Conservation (phyloP, 257 asterid species). For the Osmanthus fragrans region DNA sequence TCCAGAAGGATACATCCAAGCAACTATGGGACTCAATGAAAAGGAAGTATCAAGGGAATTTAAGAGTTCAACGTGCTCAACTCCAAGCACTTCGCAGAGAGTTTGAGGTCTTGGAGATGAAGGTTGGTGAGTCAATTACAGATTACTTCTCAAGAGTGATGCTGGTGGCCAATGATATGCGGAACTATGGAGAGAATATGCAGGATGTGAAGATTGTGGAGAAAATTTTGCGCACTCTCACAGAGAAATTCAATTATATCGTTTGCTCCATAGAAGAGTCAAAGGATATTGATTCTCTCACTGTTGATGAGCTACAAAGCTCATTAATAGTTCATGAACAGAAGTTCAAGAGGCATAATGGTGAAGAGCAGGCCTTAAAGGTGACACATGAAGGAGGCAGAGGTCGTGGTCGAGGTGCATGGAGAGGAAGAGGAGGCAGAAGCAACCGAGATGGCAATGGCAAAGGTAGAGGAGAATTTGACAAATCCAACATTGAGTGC, state of each 20-base stretch:
- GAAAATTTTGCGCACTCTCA: not conserved
- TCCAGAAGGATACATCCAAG: not conserved
- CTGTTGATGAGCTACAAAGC: not conserved
- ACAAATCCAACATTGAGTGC: not conserved
- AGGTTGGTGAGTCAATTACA: not conserved
- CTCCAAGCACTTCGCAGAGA: conserved; percentile 1
- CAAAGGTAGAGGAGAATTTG: not conserved
- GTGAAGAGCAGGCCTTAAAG: not conserved
- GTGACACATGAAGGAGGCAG: not conserved
- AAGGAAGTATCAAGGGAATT: not conserved
- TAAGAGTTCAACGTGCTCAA: conserved; percentile 8
- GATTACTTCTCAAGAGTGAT: conserved; percentile 19
- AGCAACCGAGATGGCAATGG: too few relatives aligned
- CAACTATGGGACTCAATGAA: conserved; percentile 1
- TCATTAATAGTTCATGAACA: not conserved
- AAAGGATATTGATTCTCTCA: not conserved
- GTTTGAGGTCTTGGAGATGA: conserved; percentile 14
- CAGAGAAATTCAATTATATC: conserved; percentile 1
- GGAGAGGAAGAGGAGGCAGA: conserved; percentile 2
- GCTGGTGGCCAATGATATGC: conserved; percentile 7
- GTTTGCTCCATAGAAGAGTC: not conserved
- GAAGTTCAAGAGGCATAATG: not conserved
- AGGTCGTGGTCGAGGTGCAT: not conserved
- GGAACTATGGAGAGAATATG: conserved; percentile 2
- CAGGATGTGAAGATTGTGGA: not conserved